Evolutionary conservation across 2,329 filamentous ascomycete species (phyloP), one percentile per base, ranked within the genome.

Genomic region (Triangularia verruculosa): DNA sequence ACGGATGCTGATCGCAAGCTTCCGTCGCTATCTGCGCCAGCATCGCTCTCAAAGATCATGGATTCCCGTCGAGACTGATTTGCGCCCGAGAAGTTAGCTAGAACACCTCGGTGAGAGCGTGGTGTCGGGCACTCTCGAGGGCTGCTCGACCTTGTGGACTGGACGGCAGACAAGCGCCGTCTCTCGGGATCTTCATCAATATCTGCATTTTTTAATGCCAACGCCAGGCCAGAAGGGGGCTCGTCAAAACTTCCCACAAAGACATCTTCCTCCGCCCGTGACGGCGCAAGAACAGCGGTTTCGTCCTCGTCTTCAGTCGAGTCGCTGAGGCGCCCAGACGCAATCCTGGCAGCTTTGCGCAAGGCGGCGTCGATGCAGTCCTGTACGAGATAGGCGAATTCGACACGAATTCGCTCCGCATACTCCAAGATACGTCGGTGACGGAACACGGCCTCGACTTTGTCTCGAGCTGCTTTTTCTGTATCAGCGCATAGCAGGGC

Each of bases 361-460:
- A 98, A 85, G 8, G 95, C 95, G 66, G 92, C 93, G 65, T 96
- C 89, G 59, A 99, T 97, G 74, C 95, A 99, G 71, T 97, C 92
- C 72, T 98, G 92, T 2, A 99, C 94, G 63, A 97, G 83, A 25
- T 96, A 86, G 27, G 94, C 90, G 72, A 97, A 96, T 72, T 99
- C 95, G 55, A 97, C 85, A 3, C 96, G 91, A 67, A 99, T 97
- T 30, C 96, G 89, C 77, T 99, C 95, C 0, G 93, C 89, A 74
- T 99, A 99, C 75, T 99, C 95, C 30, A 99, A 88, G 58, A 98
- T 96, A 70, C 90, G 89, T 58, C 94, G 89, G 75, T 98, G 92
- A 32, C 95, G 90, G 68, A 96, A 88, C 6, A 98, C 91, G 4
- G 94, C 91, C 71, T 99, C 95, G 1, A 98, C 91, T 75, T 99